Percentiles rank a stretch among this genome's conserved stretches.
These are phyloP conservation scores for Basipetospora chlamydospora DNA, from an alignment of 2,329 filamentous ascomycete genomes.

Conservation along the genomic window DNA sequence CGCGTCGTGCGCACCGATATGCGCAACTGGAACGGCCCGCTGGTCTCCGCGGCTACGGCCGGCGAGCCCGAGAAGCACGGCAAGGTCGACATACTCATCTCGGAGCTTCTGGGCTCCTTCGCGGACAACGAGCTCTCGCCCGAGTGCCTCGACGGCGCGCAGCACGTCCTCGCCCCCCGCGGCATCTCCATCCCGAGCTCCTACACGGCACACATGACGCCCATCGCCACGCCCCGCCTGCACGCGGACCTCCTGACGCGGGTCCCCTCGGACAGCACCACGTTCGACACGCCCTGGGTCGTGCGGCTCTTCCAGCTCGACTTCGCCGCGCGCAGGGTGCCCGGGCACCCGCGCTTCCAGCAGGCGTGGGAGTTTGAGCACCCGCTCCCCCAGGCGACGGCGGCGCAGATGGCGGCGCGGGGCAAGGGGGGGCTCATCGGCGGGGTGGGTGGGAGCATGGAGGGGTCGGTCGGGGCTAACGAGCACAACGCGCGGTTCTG, in stretches of 20 bases:
- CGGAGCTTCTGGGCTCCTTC: slow-evolving; percentile 87
- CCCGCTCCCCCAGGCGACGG: slow-evolving; percentile 46
- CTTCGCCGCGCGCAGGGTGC: slow-evolving; percentile 48
- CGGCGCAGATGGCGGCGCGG: slow-evolving; percentile 40
- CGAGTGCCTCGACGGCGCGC: slow-evolving; percentile 91
- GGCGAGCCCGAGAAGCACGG: slow-evolving; percentile 32
- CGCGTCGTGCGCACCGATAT: slow-evolving; percentile 93
- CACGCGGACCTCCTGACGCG: slow-evolving; percentile 65
- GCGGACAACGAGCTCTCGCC: slow-evolving; percentile 94
- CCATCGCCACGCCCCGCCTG: slow-evolving; percentile 75
- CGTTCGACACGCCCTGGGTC: slow-evolving; percentile 86
- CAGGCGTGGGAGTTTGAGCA: slow-evolving; percentile 71
- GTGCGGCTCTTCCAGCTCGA: slow-evolving; percentile 85
- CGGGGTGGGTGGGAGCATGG: slow-evolving; percentile 58
- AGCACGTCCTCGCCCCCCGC: slow-evolving; percentile 66
- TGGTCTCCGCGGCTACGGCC: slow-evolving; percentile 29
- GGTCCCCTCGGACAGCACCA: slow-evolving; percentile 45
- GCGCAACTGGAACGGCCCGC: slow-evolving; percentile 84
- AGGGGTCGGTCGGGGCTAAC: slow-evolving; percentile 66
- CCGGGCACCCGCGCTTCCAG: slow-evolving; percentile 50
- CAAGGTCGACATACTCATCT: slow-evolving; percentile 83
- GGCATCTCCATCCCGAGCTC: slow-evolving; percentile 89
- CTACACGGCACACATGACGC: slow-evolving; percentile 89
- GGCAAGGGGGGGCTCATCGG: slow-evolving; percentile 49
- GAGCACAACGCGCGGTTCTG: slow-evolving; percentile 81